Percentiles rank a stretch among this genome's conserved stretches.
phyloP scores from a whole-genome alignment of 202 grass and related monocot species.

The Digitaria exilis region DNA sequence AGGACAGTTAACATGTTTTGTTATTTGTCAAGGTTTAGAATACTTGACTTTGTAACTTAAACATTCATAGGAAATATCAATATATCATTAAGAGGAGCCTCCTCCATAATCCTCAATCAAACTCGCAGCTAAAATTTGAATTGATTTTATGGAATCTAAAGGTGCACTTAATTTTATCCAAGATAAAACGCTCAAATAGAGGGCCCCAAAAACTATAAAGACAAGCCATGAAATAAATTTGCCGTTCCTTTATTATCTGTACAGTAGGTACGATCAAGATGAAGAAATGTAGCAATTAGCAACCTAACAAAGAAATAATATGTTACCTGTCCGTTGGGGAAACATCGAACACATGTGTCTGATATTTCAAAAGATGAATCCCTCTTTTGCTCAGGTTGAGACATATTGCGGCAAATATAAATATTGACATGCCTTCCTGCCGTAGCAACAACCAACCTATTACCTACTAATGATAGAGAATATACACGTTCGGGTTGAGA shows the following conservation, averaged over 20 bases:
- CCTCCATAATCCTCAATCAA: neutral
- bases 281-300: neutral
- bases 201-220: neutral
- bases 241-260: neutral
- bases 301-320: slow-evolving; percentile 33
- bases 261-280: neutral
- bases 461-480: slow-evolving; percentile 82
- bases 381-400: slow-evolving; percentile 88
- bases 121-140: neutral
- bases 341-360: slow-evolving; percentile 97
- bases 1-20: neutral
- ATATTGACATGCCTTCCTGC: slow-evolving; percentile 97
- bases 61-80: neutral
- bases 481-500: slow-evolving; percentile 86
- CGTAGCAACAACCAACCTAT: slow-evolving; percentile 88
- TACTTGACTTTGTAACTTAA: neutral
- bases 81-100: neutral
- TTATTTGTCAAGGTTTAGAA: neutral
- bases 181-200: slow-evolving; percentile 20
- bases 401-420: slow-evolving; percentile 97
- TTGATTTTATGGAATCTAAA: neutral
- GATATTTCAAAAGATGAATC: slow-evolving; percentile 97
- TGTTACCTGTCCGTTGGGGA: slow-evolving; percentile 88
- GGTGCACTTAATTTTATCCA: neutral
- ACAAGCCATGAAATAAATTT: neutral